Evolutionary conservation across 192 early-diverging fungal genomes (phyloP).

Genomic region (Borealophlyctis nickersoniae): DNA sequence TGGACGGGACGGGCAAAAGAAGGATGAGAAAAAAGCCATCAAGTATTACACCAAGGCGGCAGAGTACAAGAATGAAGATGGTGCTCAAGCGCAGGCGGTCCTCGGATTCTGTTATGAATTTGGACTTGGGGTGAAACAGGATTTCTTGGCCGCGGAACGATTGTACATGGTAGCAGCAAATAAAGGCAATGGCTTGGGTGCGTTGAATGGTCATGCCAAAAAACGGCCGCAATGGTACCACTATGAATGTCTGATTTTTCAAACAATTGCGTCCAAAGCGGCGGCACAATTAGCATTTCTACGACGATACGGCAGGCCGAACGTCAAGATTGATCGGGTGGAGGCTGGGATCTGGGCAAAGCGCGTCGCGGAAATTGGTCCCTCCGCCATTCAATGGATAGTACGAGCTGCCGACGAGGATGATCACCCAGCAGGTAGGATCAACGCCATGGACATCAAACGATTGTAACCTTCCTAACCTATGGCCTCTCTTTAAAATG

Average conservation of each 20-base stretch:
- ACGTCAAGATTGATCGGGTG: conserved; percentile 70
- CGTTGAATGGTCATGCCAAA: no score
- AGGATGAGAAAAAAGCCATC: conserved; percentile 49
- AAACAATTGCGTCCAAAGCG: conserved; percentile 26
- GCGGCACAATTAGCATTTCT: conserved; percentile 70
- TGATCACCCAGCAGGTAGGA: conserved; percentile 50
- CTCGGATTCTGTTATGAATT: conserved; percentile 84
- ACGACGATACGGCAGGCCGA: conserved; percentile 75
- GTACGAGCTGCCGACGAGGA: conserved; percentile 53
- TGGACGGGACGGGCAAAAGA: conserved; percentile 41
- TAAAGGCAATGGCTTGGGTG: conserved; percentile 54
- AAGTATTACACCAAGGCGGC: conserved; percentile 52
- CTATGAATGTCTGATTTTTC: background rate
- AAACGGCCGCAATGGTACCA: background rate
- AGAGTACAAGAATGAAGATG: conserved; percentile 12
- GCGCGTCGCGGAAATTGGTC: conserved; percentile 55
- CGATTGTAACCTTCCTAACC: background rate
- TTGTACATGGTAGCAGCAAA: conserved; percentile 66
- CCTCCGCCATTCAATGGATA: conserved; percentile 63
- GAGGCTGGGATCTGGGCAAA: conserved; percentile 78
- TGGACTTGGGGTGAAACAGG: conserved; percentile 64
- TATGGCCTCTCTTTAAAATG: background rate
- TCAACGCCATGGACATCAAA: no score
- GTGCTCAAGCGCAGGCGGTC: conserved; percentile 49
- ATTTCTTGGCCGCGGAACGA: conserved; percentile 62